phyloP scores from a whole-genome alignment of 495 filamentous ascomycete species.

The Hypomontagnella monticulosa region DNA sequence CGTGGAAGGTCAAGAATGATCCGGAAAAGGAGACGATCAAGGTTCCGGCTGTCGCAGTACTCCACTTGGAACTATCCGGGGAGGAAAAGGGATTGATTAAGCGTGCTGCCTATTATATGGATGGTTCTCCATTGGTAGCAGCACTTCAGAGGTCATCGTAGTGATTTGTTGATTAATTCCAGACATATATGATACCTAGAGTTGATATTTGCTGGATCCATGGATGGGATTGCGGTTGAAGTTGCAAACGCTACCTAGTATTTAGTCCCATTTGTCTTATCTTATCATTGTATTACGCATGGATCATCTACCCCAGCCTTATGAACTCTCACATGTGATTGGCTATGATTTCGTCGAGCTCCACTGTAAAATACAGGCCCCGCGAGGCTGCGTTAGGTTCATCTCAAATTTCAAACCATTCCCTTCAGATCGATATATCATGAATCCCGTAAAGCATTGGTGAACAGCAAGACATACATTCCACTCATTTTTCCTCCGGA shows the following conservation, averaged over 20 bases:
- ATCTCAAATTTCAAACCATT: constrained; percentile 39
- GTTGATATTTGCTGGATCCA: too few species aligned
- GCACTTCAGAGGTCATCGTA: constrained; percentile 32
- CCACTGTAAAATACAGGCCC: constrained; percentile 20
- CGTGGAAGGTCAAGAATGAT: constrained; percentile 41
- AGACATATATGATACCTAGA: too few species aligned
- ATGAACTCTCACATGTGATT: constrained; percentile 5
- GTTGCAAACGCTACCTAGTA: background rate
- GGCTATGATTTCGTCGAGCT: background rate
- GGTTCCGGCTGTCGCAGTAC: constrained; percentile 37
- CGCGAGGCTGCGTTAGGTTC: constrained; percentile 28
- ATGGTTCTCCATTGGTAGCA: constrained; percentile 23
- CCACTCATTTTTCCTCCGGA: background rate
- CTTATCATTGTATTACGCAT: constrained; percentile 9
- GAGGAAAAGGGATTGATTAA: constrained; percentile 13
- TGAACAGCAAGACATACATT: constrained; percentile 1
- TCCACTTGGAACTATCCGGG: constrained; percentile 27
- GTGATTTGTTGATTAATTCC: too few species aligned
- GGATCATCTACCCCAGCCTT: constrained; percentile 20
- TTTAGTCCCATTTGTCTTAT: constrained; percentile 9
- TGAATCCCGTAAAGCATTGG: constrained; percentile 11
- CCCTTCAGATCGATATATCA: background rate
- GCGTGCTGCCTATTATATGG: constrained; percentile 31
- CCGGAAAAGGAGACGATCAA: constrained; percentile 39
- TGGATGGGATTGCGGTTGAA: too few species aligned